Conservation (phyloP, 106 monocot genomes). For the Hemerocallis citrina region DNA sequence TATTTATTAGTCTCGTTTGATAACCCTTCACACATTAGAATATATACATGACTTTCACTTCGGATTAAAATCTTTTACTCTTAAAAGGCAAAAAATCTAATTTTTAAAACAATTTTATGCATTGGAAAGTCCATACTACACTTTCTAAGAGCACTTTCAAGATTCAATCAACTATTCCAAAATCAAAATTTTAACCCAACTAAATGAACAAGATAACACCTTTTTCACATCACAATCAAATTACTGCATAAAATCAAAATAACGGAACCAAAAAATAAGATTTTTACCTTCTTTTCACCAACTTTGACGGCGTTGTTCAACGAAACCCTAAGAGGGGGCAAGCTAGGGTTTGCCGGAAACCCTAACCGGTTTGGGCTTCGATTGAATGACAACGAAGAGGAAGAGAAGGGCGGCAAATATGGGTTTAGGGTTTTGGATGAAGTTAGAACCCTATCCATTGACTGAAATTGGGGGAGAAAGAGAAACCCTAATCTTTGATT, state of each 20-base stretch:
- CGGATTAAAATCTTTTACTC: too few relatives aligned
- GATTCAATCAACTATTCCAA: too few relatives aligned
- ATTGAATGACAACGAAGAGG: neutral
- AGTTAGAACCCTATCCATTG: slow-evolving; percentile 3
- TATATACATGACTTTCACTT: too few relatives aligned
- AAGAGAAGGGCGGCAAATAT: neutral
- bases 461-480: too few relatives aligned
- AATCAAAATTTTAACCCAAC: neutral
- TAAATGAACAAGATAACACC: neutral
- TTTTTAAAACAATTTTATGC: too few relatives aligned
- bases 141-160: too few relatives aligned
- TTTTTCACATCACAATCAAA: neutral
- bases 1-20: too few relatives aligned
- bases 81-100: too few relatives aligned
- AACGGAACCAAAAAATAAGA: too few relatives aligned
- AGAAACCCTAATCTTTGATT: too few relatives aligned
- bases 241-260: neutral
- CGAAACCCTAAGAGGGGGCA: slow-evolving; percentile 5
- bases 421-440: neutral
- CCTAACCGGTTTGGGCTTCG: neutral
- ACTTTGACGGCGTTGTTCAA: neutral
- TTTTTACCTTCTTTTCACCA: neutral
- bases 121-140: too few relatives aligned
- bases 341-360: neutral
- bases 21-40: too few relatives aligned